Base-by-base conservation (phyloP, 1,139 yeast species). In the Suhomyces taliae region DNA sequence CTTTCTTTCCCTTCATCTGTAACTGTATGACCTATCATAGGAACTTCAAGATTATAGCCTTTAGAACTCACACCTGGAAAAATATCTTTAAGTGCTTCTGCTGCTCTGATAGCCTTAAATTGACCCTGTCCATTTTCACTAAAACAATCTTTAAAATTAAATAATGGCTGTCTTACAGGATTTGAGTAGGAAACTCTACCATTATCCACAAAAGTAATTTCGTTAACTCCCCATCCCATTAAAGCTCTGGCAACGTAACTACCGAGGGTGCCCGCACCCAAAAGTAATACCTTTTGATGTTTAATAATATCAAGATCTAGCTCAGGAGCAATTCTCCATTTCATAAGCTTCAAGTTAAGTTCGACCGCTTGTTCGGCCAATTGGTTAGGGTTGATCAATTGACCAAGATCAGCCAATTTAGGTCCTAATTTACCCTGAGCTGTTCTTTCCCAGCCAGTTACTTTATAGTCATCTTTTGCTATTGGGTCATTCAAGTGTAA, bases 261-360 rank as follows among this genome's bases (percentile, higher is more conserved):
- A 0, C 99, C 99, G 11, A 95, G 74, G 2, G 99, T 95, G 5
- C 99, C 99, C 0, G 99, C 89, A 0, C 99, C 99, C n/a, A 93
- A 74, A 14, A 93, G 70, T 39, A 93, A 67, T 34, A 91, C 87
- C 53, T 76, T 83, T 27, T 85, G 79, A 11, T 67, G 51, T 52
- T 81, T 80, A 27, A 93, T 72, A 1, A 69, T 61, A 7, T 87
- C 90, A 43, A 93, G 72, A 58, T 93, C 79, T 7, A 93, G 63
- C 8, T 82, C 78, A 0, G 99, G 98, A 0, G 90, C 91, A 29
- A 93, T 80, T 55, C 99, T 77, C 99, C 99, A 93, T 64, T 90
- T 90, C 99, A 93, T 95, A 39, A 93, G 72, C 66, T 88, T 88
- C 53, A 95, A 71, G 60, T 93, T 93, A 49, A 93, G 73, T 63